Evolutionary conservation across 371 early-diverging fungal species (phyloP).

Genomic region (Lichtheimia ramosa): DNA sequence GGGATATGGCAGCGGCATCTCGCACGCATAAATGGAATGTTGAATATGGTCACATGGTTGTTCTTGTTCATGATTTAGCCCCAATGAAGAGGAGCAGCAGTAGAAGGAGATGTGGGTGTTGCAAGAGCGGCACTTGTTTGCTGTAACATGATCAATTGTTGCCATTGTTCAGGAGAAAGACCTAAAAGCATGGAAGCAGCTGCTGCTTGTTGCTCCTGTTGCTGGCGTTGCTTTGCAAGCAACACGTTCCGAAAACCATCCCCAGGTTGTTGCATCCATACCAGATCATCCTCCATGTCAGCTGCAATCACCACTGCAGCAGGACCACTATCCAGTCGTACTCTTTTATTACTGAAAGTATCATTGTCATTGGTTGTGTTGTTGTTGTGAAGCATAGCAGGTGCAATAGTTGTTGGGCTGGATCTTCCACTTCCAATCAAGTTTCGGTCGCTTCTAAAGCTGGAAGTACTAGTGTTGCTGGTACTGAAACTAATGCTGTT

Average conservation of each 20-base stretch:
- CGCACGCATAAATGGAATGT: too few species aligned
- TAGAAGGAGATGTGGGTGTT: too few species aligned
- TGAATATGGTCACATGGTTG: too few species aligned
- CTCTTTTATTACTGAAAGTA: not conserved
- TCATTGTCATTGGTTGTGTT: too few species aligned
- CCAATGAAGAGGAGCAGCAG: too few species aligned
- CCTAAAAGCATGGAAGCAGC: not conserved
- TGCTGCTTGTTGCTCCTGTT: slow-evolving; percentile 2
- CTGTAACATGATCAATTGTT: slow-evolving; percentile 3
- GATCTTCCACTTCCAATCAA: too few species aligned
- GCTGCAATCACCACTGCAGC: slow-evolving; percentile 12
- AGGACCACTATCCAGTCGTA: slow-evolving; percentile 5
- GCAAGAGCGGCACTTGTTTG: not conserved
- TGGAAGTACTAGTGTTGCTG: not conserved
- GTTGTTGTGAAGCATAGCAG: too few species aligned
- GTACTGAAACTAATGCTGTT: not conserved
- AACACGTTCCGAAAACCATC: slow-evolving; percentile 9
- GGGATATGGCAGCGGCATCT: too few species aligned
- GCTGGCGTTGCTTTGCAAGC: slow-evolving; percentile 5
- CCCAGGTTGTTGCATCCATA: slow-evolving; percentile 3
- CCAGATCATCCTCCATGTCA: slow-evolving; percentile 3
- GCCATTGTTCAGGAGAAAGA: slow-evolving; percentile 9
- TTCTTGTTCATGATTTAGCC: too few species aligned
- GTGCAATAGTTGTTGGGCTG: too few species aligned
- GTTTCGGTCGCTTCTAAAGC: too few species aligned